A percentile compares a stretch with the other conserved stretches of the same genome.
Conservation (phyloP, 108 stramenopile species). For the Skeletonema tropicum region DNA sequence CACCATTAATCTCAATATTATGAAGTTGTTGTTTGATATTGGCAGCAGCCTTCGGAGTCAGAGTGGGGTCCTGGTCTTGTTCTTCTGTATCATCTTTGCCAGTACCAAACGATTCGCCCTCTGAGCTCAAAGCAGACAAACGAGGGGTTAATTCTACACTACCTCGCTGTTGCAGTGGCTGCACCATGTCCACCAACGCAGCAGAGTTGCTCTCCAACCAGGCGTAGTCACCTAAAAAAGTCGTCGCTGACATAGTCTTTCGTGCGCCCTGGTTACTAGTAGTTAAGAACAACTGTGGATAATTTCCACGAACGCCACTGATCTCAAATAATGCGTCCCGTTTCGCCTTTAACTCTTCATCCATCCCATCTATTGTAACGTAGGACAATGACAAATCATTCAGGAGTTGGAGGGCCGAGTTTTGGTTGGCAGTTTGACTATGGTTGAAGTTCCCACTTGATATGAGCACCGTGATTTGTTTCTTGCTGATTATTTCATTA, state of each 20-base stretch:
- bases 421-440: conserved; percentile 4
- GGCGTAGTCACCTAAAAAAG: background rate
- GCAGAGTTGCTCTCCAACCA: background rate
- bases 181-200: background rate
- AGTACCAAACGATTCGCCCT: background rate
- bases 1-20: background rate
- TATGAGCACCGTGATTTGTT: conserved; percentile 8
- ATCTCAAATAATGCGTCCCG: conserved; percentile 10
- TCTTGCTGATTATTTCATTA: conserved; percentile 1
- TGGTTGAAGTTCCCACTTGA: conserved; percentile 5
- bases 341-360: conserved; percentile 1
- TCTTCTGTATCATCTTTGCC: background rate
- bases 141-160: background rate
- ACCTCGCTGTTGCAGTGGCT: background rate
- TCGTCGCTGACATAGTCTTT: background rate
- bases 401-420: background rate
- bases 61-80: background rate
- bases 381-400: background rate
- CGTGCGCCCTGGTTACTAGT: background rate
- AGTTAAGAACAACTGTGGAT: conserved; percentile 15
- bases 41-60: background rate
- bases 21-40: background rate
- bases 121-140: conserved; percentile 3
- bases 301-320: conserved; percentile 12
- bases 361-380: conserved; percentile 16